These are phyloP conservation scores for Colletotrichum sp. DNA, from an alignment of 2,329 filamentous ascomycete species.

Conservation along the genomic window DNA sequence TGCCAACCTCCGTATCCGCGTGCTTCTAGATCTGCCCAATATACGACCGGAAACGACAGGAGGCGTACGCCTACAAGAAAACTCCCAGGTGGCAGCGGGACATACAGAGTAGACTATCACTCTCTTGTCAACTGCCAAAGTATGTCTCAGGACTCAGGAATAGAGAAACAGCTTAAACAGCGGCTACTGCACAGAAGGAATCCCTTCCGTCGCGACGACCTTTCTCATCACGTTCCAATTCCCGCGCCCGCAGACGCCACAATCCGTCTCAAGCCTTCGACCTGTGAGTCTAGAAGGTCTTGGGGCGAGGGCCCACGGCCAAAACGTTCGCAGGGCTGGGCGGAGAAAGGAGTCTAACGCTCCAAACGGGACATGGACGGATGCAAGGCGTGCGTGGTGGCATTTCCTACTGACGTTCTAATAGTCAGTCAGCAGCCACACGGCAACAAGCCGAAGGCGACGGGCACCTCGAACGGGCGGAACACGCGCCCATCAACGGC, in stretches of 20 bases:
- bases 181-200: neutral
- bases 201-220: neutral
- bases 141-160: neutral
- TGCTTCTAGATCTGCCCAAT: neutral
- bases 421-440: constrained; percentile 20
- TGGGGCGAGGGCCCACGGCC: neutral
- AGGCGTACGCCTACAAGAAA: neutral
- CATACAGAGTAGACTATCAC: neutral
- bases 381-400: neutral
- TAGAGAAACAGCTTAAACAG: neutral
- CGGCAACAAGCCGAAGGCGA: constrained; percentile 9
- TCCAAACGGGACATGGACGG: neutral
- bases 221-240: neutral
- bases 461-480: neutral
- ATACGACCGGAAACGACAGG: neutral
- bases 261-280: neutral
- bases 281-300: constrained; percentile 8
- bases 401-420: constrained; percentile 1
- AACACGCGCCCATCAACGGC: neutral
- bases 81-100: neutral
- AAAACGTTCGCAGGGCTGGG: constrained; percentile 8
- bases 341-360: neutral
- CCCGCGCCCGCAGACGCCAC: constrained; percentile 11
- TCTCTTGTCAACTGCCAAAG: neutral
- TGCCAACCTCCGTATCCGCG: neutral